These are phyloP conservation scores for Cutaneotrichosporon dermatis DNA, from an alignment of 1,284 basidiomycete genomes.

Conservation along the genomic window DNA sequence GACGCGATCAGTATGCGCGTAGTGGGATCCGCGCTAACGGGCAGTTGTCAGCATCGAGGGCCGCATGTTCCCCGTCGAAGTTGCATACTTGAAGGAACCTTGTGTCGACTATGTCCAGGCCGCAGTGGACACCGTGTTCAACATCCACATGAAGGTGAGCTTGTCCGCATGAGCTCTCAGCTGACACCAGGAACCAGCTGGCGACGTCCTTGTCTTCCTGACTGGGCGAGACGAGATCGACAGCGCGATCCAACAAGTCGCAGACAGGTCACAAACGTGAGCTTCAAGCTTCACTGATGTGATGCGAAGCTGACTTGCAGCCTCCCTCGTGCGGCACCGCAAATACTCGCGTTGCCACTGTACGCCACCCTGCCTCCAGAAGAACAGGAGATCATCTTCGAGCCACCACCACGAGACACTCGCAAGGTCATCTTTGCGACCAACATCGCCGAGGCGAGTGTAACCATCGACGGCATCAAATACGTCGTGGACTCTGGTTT, in stretches of 20 bases:
- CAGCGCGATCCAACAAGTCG: conserved; percentile 70
- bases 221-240: conserved; percentile 97
- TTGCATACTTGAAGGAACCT: conserved; percentile 70
- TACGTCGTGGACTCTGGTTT: conserved; percentile 95
- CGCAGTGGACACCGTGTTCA: conserved; percentile 78
- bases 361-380: conserved; percentile 82
- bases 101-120: conserved; percentile 73
- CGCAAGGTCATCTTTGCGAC: conserved; percentile 91
- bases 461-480: conserved; percentile 91
- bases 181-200: conserved; percentile 60
- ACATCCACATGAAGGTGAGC: conserved; percentile 74
- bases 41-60: conserved; percentile 84
- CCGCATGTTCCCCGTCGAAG: conserved; percentile 83
- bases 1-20: conserved; percentile 43
- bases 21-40: conserved; percentile 22
- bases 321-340: conserved; percentile 60
- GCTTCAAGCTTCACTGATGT: conserved; percentile 20
- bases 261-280: conserved; percentile 71
- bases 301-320: conserved; percentile 47
- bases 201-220: conserved; percentile 89
- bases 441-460: conserved; percentile 95
- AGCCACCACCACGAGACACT: conserved; percentile 63
- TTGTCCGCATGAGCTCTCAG: neutral
- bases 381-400: conserved; percentile 82
- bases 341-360: conserved; percentile 68